Evolutionary conservation across 1,139 yeast genomes (phyloP).

Genomic region (Taiozyma sp.): DNA sequence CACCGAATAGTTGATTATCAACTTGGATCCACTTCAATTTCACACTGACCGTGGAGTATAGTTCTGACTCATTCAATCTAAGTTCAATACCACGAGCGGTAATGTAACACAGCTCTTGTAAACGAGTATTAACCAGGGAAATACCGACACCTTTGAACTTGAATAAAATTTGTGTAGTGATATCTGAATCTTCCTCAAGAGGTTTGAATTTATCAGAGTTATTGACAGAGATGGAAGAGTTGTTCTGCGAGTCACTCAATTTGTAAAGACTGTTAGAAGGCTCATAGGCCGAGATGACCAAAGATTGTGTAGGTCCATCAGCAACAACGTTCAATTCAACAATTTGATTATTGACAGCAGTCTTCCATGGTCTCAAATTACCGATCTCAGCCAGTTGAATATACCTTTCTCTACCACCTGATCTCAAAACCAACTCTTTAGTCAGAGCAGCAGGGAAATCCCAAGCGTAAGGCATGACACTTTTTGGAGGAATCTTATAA

Average conservation of each 20-base stretch:
- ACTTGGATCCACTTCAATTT: conserved; percentile 93
- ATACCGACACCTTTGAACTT: conserved; percentile 86
- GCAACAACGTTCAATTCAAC: conserved; percentile 92
- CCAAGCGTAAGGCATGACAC: conserved; percentile 99
- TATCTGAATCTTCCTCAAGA: conserved; percentile 62
- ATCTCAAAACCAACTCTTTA: conserved; percentile 71
- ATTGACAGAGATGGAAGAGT: conserved; percentile 28
- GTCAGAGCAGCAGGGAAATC: conserved; percentile 90
- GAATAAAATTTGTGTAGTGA: conserved; percentile 54
- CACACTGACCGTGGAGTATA: conserved; percentile 73
- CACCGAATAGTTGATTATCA: conserved; percentile 88
- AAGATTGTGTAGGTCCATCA: conserved; percentile 91
- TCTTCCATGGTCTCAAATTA: conserved; percentile 75
- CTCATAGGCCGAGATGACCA: conserved; percentile 79
- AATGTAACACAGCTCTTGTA: conserved; percentile 76
- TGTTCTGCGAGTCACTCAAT: conserved; percentile 20
- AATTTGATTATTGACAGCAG: conserved; percentile 47
- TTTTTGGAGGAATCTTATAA: conserved; percentile 77
- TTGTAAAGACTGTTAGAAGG: conserved; percentile 73
- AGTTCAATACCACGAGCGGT: conserved; percentile 79
- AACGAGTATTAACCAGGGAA: conserved; percentile 67
- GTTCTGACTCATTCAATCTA: conserved; percentile 75
- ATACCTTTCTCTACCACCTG: conserved; percentile 70
- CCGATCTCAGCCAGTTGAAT: conserved; percentile 93
- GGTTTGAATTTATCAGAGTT: conserved; percentile 55